These are phyloP conservation scores for Boletellus sp. DNA, from an alignment of 1,284 basidiomycete species.

Conservation along the genomic window DNA sequence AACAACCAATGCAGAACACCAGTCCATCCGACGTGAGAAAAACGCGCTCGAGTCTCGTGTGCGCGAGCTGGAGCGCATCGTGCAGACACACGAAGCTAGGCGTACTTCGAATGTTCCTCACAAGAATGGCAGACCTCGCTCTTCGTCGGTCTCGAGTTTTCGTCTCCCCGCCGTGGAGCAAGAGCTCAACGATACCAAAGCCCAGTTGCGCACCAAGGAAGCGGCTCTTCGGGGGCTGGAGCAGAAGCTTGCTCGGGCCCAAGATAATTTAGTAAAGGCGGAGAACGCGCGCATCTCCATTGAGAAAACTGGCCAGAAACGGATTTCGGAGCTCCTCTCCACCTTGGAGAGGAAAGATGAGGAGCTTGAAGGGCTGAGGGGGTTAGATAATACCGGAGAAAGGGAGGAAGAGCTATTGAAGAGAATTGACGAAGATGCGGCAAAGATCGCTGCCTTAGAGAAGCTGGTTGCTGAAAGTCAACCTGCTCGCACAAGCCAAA, in stretches of 20 bases:
- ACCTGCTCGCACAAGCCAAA: conserved; percentile 36
- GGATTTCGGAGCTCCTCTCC: conserved; percentile 42
- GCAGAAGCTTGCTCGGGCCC: conserved; percentile 47
- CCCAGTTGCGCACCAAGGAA: conserved; percentile 42
- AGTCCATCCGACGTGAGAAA: conserved; percentile 55
- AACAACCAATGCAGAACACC: conserved; percentile 40
- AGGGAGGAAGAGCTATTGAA: conserved; percentile 53
- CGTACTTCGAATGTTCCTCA: conserved; percentile 28
- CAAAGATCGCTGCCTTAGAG: conserved; percentile 54
- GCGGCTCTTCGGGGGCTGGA: conserved; percentile 39
- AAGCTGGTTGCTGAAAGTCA: conserved; percentile 39
- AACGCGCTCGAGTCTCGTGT: conserved; percentile 49
- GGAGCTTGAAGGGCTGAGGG: conserved; percentile 47
- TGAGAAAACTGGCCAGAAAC: conserved; percentile 43
- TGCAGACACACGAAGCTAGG: conserved; percentile 37
- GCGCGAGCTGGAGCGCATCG: conserved; percentile 50
- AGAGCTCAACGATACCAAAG: conserved; percentile 47
- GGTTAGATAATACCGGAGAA: conserved; percentile 36
- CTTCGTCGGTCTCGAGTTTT: conserved; percentile 50
- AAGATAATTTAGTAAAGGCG: conserved; percentile 45
- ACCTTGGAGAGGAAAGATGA: conserved; percentile 53
- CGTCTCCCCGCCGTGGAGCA: conserved; percentile 49
- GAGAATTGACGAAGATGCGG: conserved; percentile 64
- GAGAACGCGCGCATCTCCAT: conserved; percentile 59
- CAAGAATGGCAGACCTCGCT: conserved; percentile 38